phyloP scores from a whole-genome alignment of 371 early-diverging fungal species.

The Mortierella sp. region DNA sequence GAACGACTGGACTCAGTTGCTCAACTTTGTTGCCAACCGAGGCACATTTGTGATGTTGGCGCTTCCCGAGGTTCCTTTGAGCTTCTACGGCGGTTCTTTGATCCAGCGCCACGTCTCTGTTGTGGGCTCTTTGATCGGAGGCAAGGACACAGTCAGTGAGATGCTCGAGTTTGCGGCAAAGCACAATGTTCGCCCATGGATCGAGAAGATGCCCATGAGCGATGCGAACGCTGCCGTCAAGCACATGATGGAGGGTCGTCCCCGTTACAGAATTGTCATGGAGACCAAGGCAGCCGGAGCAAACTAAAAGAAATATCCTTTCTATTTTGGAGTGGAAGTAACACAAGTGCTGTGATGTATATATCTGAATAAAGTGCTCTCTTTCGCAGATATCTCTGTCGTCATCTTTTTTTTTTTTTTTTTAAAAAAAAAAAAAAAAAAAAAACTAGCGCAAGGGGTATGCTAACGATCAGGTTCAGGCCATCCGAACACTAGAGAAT shows the following conservation, averaged over 20 bases:
- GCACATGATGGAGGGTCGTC: slow-evolving; percentile 68
- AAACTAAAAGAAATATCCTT: too few species aligned
- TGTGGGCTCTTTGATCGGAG: slow-evolving; percentile 79
- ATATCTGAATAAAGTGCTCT: too few species aligned
- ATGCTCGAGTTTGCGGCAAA: slow-evolving; percentile 79
- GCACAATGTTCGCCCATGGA: slow-evolving; percentile 72
- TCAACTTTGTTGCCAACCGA: slow-evolving; percentile 61
- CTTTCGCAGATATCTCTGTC: too few species aligned
- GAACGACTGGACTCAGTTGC: slow-evolving; percentile 61
- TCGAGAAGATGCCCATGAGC: slow-evolving; percentile 69
- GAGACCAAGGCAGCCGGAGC: slow-evolving; percentile 35
- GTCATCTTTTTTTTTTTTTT: too few species aligned
- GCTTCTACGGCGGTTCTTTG: slow-evolving; percentile 56
- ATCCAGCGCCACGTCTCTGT: slow-evolving; percentile 63
- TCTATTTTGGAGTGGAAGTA: too few species aligned
- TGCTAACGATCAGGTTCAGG: too few species aligned
- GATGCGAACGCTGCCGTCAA: slow-evolving; percentile 73
- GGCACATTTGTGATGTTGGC: slow-evolving; percentile 74
- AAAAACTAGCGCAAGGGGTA: too few species aligned
- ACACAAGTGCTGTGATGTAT: too few species aligned
- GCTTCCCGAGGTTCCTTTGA: slow-evolving; percentile 68
- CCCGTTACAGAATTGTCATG: slow-evolving; percentile 77
- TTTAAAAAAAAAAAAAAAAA: too few species aligned
- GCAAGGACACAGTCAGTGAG: slow-evolving; percentile 61
- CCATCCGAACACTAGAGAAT: too few species aligned